Conservation (phyloP, 441 rosid species). For the Croton setiger region DNA sequence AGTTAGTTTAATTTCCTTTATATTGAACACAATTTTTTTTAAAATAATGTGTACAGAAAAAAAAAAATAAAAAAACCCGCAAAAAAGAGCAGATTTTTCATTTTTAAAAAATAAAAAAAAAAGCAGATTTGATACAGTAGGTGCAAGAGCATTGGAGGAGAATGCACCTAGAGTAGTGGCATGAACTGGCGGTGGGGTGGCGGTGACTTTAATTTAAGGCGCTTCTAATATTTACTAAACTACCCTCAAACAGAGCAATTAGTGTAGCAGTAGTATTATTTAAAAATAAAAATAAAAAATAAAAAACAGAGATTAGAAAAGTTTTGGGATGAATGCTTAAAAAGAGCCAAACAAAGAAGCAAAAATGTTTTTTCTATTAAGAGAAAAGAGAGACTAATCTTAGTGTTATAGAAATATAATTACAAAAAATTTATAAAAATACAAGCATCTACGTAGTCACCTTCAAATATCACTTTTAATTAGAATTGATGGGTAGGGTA, state of each 20-base stretch:
- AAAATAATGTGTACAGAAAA: too few species aligned
- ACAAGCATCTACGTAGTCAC: slow-evolving; percentile 18
- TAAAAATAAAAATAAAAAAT: too few species aligned
- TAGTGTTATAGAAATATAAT: slow-evolving; percentile 1
- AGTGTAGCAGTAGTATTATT: neutral
- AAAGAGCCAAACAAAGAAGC: neutral
- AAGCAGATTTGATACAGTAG: neutral
- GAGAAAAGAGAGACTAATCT: slow-evolving; percentile 1
- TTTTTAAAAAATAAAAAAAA: too few species aligned
- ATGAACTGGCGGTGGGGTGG: neutral
- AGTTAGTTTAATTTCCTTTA: too few species aligned
- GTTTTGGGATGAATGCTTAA: neutral
- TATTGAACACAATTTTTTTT: too few species aligned
- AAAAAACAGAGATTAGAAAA: neutral
- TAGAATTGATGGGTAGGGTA: slow-evolving; percentile 21
- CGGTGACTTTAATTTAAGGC: neutral
- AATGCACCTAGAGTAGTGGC: slow-evolving; percentile 5
- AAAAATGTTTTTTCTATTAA: slow-evolving; percentile 7
- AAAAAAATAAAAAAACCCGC: too few species aligned
- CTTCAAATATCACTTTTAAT: slow-evolving; percentile 18
- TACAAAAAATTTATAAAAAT: slow-evolving; percentile 13
- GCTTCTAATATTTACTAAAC: neutral
- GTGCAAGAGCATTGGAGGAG: neutral
- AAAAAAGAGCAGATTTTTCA: too few species aligned
- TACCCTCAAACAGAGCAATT: neutral